Evolutionary conservation across 164 flowering plant genomes (phyloP).

Genomic region (Piper betle): DNA sequence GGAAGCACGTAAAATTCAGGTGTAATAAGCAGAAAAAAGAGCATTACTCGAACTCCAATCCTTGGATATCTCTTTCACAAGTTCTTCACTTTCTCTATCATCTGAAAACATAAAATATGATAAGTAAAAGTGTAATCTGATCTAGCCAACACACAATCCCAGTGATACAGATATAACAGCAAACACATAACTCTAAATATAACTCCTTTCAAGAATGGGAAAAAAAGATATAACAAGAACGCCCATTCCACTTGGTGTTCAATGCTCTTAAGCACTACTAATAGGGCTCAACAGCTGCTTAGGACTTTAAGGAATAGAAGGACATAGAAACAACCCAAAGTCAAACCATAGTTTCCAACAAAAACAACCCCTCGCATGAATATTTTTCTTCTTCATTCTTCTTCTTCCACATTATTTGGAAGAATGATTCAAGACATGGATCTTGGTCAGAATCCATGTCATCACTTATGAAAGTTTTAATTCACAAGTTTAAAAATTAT

Average conservation of each 20-base stretch:
- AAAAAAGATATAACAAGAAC: not conserved
- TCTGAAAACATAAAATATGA: slow-evolving; percentile 25
- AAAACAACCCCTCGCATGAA: not conserved
- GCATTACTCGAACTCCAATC: slow-evolving; percentile 83
- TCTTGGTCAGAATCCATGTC: not conserved
- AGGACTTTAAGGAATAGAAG: not conserved
- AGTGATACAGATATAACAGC: not conserved
- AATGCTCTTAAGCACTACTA: not conserved
- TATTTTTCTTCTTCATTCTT: not conserved
- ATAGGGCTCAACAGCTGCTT: not conserved
- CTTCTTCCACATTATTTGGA: not conserved
- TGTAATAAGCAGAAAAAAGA: not conserved
- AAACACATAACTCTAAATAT: not conserved
- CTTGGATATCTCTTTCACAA: slow-evolving; percentile 79
- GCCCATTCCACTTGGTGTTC: not conserved
- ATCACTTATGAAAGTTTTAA: not conserved
- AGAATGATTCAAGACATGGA: not conserved
- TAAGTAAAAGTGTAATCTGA: not conserved
- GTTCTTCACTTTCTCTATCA: slow-evolving; percentile 84
- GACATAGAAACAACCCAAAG: not conserved
- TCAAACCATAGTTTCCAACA: not conserved
- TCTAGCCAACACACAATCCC: not conserved
- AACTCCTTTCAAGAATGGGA: not conserved
- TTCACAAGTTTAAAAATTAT: not conserved
- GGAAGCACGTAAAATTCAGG: not conserved